These are phyloP conservation scores for Nothophaeocryptopus gaeumannii DNA, from an alignment of 2,329 filamentous ascomycete genomes.

Conservation along the genomic window DNA sequence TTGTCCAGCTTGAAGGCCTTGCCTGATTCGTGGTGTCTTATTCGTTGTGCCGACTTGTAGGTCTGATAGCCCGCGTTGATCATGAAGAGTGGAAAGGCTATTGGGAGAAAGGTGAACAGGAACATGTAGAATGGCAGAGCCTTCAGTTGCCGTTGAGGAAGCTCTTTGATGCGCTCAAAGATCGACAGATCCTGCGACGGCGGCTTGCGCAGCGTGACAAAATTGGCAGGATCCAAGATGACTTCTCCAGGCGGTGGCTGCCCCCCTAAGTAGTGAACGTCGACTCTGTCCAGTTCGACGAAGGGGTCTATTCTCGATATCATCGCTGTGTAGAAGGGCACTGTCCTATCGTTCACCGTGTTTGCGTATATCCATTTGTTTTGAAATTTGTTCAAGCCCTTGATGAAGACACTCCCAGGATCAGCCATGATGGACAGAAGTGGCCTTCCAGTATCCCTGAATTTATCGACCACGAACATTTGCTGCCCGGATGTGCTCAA, in stretches of 20 bases:
- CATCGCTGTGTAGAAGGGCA: conserved; percentile 77
- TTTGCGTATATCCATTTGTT: conserved; percentile 79
- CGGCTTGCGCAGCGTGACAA: conserved; percentile 49
- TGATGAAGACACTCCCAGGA: conserved; percentile 79
- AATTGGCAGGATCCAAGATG: conserved; percentile 66
- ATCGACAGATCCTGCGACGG: conserved; percentile 18
- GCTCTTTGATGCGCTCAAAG: conserved; percentile 20
- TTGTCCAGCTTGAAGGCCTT: conserved; percentile 64
- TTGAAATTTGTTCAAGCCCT: conserved; percentile 71
- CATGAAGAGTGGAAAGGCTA: conserved; percentile 69
- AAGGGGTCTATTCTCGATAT: conserved; percentile 79
- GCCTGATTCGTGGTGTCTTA: conserved; percentile 65
- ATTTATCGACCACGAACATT: conserved; percentile 81
- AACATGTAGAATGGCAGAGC: conserved; percentile 63
- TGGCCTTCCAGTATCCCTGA: conserved; percentile 77
- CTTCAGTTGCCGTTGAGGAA: conserved; percentile 42
- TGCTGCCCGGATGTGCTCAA: conserved; percentile 82
- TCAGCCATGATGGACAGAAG: conserved; percentile 80
- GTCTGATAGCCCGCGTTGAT: conserved; percentile 76
- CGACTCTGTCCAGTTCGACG: conserved; percentile 62
- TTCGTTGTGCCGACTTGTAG: conserved; percentile 69
- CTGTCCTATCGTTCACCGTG: conserved; percentile 78
- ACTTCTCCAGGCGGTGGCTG: conserved; percentile 72
- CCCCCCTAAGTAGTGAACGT: conserved; percentile 65
- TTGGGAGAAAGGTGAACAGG: conserved; percentile 67